These are phyloP conservation scores for Ceratocystiopsis sp. DNA, from an alignment of 2,329 filamentous ascomycete genomes.

Conservation along the genomic window DNA sequence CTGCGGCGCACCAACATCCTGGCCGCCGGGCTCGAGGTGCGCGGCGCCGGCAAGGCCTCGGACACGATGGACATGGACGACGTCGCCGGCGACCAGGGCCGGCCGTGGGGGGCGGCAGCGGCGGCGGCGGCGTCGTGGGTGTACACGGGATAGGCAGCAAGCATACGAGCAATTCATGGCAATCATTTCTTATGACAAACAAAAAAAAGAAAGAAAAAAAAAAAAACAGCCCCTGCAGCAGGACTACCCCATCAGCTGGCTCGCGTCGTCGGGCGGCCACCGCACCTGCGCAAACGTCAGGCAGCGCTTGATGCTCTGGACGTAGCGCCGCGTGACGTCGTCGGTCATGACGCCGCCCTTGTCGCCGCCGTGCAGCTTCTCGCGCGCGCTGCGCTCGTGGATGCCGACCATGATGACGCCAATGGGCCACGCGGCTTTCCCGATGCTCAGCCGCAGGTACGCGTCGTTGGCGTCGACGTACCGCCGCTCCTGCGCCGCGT, in stretches of 20 bases:
- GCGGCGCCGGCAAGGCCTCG: constrained; percentile 12
- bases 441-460: constrained; percentile 82
- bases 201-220: no score
- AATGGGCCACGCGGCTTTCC: constrained; percentile 95
- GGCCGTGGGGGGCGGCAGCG: no score
- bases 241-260: constrained; percentile 76
- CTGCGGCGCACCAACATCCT: constrained; percentile 62
- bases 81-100: no score
- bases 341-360: constrained; percentile 95
- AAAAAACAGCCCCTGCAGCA: no score
- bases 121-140: no score
- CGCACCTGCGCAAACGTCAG: constrained; percentile 91
- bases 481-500: constrained; percentile 71
- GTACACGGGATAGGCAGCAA: no score
- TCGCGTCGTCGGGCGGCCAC: constrained; percentile 84
- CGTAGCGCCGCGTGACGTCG: constrained; percentile 83
- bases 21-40: constrained; percentile 59
- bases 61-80: neutral
- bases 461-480: constrained; percentile 97
- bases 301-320: constrained; percentile 96
- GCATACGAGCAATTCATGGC: no score
- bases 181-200: no score
- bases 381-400: constrained; percentile 85
- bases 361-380: constrained; percentile 80
- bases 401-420: constrained; percentile 99